phyloP scores from a whole-genome alignment of 305 asterid genomes.

The Fraxinus baroniana region DNA sequence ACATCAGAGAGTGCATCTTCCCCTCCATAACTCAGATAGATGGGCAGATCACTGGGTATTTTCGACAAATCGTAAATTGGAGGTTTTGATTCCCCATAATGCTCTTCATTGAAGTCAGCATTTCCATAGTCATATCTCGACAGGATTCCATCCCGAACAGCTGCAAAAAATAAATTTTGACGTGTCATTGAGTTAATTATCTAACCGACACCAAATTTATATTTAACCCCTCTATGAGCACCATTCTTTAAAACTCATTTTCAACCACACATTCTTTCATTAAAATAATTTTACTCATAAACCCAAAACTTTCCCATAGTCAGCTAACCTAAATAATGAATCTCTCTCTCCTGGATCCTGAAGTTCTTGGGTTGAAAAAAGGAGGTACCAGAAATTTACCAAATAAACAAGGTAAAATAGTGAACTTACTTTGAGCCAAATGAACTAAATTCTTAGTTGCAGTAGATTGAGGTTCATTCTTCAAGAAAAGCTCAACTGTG shows the following conservation, averaged over 20 bases:
- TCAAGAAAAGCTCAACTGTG: background rate
- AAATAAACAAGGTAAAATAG: background rate
- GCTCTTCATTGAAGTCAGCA: constrained; percentile 40
- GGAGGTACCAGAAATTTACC: background rate
- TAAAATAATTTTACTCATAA: no score
- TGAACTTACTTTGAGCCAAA: constrained; percentile 35
- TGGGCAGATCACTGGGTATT: constrained; percentile 61
- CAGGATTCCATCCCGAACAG: constrained; percentile 53
- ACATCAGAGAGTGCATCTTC: constrained; percentile 62
- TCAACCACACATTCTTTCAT: no score
- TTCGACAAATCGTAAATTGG: constrained; percentile 52
- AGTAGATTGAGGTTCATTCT: constrained; percentile 36
- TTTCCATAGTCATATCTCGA: constrained; percentile 65
- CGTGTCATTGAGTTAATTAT: background rate
- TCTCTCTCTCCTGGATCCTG: background rate
- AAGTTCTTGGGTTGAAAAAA: background rate
- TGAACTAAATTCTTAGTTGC: constrained; percentile 36
- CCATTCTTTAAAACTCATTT: background rate
- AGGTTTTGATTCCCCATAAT: constrained; percentile 66
- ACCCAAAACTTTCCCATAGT: background rate
- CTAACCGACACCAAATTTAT: background rate
- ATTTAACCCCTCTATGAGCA: background rate
- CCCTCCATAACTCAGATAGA: constrained; percentile 77
- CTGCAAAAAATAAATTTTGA: constrained; percentile 29
- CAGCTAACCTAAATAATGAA: background rate